A percentile compares a stretch with the other conserved stretches of the same genome.
Evolutionary conservation across 2,329 filamentous ascomycete species (phyloP).

Genomic region (Colletotrichum musae): DNA sequence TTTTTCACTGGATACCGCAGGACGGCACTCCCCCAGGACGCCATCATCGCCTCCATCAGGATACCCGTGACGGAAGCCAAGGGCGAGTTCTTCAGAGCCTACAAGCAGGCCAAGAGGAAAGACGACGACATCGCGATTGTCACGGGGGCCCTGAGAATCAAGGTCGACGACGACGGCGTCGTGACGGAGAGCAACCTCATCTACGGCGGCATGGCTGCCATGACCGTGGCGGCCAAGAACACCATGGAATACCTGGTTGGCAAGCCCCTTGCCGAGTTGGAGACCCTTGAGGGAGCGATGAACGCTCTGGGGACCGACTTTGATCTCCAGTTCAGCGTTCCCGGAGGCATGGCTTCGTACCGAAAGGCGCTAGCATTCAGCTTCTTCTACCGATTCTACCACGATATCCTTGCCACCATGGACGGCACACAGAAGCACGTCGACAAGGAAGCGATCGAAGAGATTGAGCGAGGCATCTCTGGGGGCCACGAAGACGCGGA

Average conservation of each 20-base stretch:
- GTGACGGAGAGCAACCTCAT: conserved; percentile 85
- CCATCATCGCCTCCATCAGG: conserved; percentile 88
- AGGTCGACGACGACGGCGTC: conserved; percentile 76
- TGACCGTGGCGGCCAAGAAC: conserved; percentile 87
- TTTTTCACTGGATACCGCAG: conserved; percentile 95
- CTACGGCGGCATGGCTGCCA: conserved; percentile 96
- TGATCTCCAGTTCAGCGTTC: conserved; percentile 88
- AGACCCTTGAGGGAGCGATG: conserved; percentile 92
- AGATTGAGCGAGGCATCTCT: conserved; percentile 89
- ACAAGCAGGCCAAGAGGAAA: conserved; percentile 97
- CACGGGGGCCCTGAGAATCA: conserved; percentile 85
- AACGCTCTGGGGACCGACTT: conserved; percentile 91
- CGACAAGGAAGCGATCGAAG: conserved; percentile 83
- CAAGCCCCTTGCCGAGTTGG: conserved; percentile 83
- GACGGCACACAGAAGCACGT: conserved; percentile 60
- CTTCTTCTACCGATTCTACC: conserved; percentile 98
- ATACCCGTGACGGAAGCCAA: conserved; percentile 83
- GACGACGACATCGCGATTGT: conserved; percentile 99
- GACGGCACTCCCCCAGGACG: conserved; percentile 85
- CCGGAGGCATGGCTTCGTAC: conserved; percentile 98
- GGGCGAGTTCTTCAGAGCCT: conserved; percentile 88
- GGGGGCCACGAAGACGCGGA: conserved; percentile 83
- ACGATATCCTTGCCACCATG: conserved; percentile 82
- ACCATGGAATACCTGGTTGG: conserved; percentile 82
- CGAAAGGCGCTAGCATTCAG: conserved; percentile 90